A percentile compares a stretch with the other conserved stretches of the same genome.
Evolutionary conservation across 345 rosid genomes (phyloP).

Genomic region (Aquilaria yunnanensis): DNA sequence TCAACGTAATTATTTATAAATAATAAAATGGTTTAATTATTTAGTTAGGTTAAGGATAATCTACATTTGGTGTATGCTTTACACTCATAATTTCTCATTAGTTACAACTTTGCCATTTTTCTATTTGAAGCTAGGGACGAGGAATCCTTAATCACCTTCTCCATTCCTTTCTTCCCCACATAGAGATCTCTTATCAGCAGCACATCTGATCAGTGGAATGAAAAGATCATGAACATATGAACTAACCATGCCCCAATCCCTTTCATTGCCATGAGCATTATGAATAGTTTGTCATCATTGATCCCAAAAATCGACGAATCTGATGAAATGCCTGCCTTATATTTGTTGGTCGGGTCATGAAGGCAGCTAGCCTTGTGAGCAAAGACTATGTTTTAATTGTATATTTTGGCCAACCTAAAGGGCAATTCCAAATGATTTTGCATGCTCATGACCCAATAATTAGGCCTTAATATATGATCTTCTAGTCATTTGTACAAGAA

Average conservation of each 20-base stretch:
- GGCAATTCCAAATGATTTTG: no score
- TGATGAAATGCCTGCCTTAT: constrained; percentile 35
- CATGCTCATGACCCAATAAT: no score
- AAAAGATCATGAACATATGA: constrained; percentile 88
- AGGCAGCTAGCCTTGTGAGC: constrained; percentile 77
- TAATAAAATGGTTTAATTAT: no score
- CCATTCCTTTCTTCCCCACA: constrained; percentile 84
- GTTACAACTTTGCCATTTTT: no score
- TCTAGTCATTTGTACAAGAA: no score
- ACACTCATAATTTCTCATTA: no score
- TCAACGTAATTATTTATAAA: no score
- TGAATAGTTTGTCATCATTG: constrained; percentile 49
- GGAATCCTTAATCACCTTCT: constrained; percentile 16
- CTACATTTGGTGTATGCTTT: no score
- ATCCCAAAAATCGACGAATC: constrained; percentile 50
- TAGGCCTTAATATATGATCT: no score
- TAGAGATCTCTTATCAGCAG: constrained; percentile 70
- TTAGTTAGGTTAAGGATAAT: no score
- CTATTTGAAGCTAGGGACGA: no score
- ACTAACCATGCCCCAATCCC: constrained; percentile 83
- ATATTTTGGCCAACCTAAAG: no score
- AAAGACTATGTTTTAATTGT: constrained; percentile 49
- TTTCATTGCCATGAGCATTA: constrained; percentile 52
- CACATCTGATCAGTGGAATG: constrained; percentile 74
- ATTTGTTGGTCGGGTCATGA: constrained; percentile 58